phyloP scores from a whole-genome alignment of 2,329 filamentous ascomycete species.

The Ceratocystis eucalypticola region DNA sequence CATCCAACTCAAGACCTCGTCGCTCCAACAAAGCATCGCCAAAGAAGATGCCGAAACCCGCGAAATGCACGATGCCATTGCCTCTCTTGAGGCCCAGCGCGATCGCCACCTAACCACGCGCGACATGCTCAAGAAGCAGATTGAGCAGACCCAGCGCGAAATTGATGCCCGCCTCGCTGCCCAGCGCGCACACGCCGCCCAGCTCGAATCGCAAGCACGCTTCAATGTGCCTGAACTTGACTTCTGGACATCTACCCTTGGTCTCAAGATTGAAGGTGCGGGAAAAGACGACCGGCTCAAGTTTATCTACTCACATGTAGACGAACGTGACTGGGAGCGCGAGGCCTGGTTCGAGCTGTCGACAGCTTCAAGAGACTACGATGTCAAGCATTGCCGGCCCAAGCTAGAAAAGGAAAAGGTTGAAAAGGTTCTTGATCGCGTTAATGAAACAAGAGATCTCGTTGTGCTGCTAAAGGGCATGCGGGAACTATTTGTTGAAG shows the following conservation, averaged over 20 bases:
- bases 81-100: constrained; percentile 44
- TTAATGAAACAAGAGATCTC: constrained; percentile 71
- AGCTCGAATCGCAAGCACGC: constrained; percentile 68
- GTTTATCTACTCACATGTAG: constrained; percentile 77
- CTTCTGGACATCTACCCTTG: constrained; percentile 89
- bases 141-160: constrained; percentile 52
- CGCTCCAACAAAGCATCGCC: constrained; percentile 58
- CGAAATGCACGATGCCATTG: constrained; percentile 56
- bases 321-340: constrained; percentile 74
- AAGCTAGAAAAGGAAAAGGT: constrained; percentile 69
- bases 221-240: constrained; percentile 88
- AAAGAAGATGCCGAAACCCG: constrained; percentile 65
- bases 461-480: constrained; percentile 65
- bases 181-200: constrained; percentile 56
- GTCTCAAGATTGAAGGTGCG: constrained; percentile 77
- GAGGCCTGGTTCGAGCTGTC: constrained; percentile 91
- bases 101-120: constrained; percentile 45
- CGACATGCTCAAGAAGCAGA: constrained; percentile 46
- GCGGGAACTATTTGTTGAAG: constrained; percentile 62
- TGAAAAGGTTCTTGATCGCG: constrained; percentile 58
- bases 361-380: constrained; percentile 70
- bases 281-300: constrained; percentile 73
- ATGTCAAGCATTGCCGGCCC: constrained; percentile 66
- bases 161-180: constrained; percentile 59
- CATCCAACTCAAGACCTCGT: constrained; percentile 53